phyloP scores from a whole-genome alignment of 2,329 filamentous ascomycete genomes.

The Botrytis deweyae region DNA sequence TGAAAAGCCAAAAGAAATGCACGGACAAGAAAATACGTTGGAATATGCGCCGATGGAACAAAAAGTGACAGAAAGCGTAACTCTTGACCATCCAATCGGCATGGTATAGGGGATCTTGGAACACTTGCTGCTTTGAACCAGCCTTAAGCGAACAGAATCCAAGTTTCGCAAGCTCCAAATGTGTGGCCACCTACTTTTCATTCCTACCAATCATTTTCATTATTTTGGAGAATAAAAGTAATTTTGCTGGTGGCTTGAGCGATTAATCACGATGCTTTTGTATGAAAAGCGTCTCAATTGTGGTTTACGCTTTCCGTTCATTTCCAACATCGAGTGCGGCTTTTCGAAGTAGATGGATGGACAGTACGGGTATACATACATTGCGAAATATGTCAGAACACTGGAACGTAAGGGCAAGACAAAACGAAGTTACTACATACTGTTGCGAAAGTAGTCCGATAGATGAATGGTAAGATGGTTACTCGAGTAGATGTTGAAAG shows the following conservation, averaged over 20 bases:
- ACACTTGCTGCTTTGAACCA: slow-evolving; percentile 36
- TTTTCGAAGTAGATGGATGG: background rate
- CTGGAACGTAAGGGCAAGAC: slow-evolving; percentile 4
- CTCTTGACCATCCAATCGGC: slow-evolving; percentile 31
- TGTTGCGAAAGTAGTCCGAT: slow-evolving; percentile 14
- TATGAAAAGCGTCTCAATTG: background rate
- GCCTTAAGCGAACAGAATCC: slow-evolving; percentile 10
- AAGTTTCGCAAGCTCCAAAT: slow-evolving; percentile 2
- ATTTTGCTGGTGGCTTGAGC: slow-evolving; percentile 6
- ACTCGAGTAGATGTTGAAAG: slow-evolving; percentile 6
- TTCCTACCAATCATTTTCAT: background rate
- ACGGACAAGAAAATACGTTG: slow-evolving; percentile 6
- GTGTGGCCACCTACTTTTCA: background rate
- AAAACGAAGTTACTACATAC: background rate
- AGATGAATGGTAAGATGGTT: background rate
- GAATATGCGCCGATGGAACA: slow-evolving; percentile 19
- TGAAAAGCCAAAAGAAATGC: slow-evolving; percentile 9
- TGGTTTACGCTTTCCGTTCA: background rate
- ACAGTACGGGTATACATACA: background rate
- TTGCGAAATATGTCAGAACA: background rate
- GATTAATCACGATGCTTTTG: background rate
- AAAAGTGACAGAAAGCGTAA: slow-evolving; percentile 6
- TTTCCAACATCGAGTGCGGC: background rate
- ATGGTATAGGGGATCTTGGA: slow-evolving; percentile 30
- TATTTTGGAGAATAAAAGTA: background rate